phyloP scores from a whole-genome alignment of 495 filamentous ascomycete species.

The Neurospora terricola region DNA sequence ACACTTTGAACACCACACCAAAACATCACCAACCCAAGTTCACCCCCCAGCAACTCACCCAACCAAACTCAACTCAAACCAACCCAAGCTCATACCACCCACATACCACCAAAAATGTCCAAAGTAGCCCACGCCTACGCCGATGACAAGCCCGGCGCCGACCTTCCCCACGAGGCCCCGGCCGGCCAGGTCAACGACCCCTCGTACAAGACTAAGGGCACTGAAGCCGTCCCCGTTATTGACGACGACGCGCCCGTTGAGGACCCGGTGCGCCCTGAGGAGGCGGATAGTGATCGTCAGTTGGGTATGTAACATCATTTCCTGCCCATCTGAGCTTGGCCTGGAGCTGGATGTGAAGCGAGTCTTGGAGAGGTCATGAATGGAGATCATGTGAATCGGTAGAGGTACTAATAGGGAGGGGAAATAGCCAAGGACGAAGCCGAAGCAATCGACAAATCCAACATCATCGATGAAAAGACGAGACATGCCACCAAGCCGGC shows the following conservation, averaged over 20 bases:
- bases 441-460: conserved; percentile 42
- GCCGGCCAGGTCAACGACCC: conserved; percentile 20
- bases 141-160: conserved; percentile 13
- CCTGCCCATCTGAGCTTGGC: too few relatives aligned
- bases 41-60: too few relatives aligned
- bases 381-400: too few relatives aligned
- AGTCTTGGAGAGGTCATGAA: too few relatives aligned
- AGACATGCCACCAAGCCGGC: conserved; percentile 33
- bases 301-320: conserved; percentile 45
- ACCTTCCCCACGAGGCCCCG: conserved; percentile 9
- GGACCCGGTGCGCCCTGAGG: conserved; percentile 33
- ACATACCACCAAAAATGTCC: conserved; percentile 11
- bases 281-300: conserved; percentile 40
- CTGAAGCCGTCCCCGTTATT: conserved; percentile 39
- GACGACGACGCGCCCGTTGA: conserved; percentile 40
- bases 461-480: conserved; percentile 41
- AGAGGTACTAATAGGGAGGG: too few relatives aligned
- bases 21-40: not conserved
- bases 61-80: not conserved
- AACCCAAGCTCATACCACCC: not conserved
- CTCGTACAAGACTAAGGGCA: conserved; percentile 24
- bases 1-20: not conserved
- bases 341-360: too few relatives aligned
- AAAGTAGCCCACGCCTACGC: conserved; percentile 12
- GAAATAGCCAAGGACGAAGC: conserved; percentile 42